Conservation (phyloP, 345 rosid genomes). For the Salix dunnii region DNA sequence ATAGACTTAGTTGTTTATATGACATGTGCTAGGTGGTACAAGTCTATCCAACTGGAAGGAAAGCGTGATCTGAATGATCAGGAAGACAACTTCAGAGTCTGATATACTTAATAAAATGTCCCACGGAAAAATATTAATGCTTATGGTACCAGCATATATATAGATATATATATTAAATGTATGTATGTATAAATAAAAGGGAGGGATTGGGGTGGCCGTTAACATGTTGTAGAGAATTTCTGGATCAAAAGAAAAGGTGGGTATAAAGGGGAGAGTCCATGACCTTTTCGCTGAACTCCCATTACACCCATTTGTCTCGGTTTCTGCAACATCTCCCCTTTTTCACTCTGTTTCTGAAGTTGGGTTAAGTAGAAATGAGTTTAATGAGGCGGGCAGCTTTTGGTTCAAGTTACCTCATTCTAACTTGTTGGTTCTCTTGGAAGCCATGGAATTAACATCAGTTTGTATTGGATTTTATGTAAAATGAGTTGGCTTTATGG, state of each 20-base stretch:
- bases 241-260: conserved; percentile 9
- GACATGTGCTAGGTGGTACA: conserved; percentile 86
- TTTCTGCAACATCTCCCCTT: conserved; percentile 10
- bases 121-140: neutral
- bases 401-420: conserved; percentile 17
- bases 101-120: conserved; percentile 17
- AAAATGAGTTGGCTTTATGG: neutral
- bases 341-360: conserved; percentile 6
- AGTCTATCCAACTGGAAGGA: conserved; percentile 62
- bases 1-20: conserved; percentile 61
- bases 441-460: conserved; percentile 6
- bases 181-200: conserved; percentile 21
- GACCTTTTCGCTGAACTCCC: neutral
- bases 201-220: conserved; percentile 1
- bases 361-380: conserved; percentile 6
- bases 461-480: conserved; percentile 12
- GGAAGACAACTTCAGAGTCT: conserved; percentile 43
- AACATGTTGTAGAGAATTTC: neutral
- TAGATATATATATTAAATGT: too few relatives aligned
- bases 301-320: neutral
- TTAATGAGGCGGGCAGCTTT: conserved; percentile 11
- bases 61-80: conserved; percentile 38
- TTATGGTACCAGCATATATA: conserved; percentile 13
- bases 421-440: conserved; percentile 17
- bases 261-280: neutral